Conservation (phyloP, 2,329 filamentous ascomycete species). For the Nemania serpens region DNA sequence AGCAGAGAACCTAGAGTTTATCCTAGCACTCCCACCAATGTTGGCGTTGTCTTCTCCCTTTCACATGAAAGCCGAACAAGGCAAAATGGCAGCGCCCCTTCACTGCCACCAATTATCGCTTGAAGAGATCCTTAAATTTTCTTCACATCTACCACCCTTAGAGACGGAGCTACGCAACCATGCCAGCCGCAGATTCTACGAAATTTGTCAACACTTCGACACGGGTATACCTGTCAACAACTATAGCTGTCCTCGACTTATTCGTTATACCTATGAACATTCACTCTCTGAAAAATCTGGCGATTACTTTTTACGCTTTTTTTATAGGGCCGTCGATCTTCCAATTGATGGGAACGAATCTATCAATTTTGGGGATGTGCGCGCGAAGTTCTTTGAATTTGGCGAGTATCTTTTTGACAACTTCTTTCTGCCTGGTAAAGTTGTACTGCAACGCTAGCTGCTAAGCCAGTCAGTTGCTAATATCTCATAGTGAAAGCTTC, state of each 20-base stretch:
- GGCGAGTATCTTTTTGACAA: slow-evolving; percentile 36
- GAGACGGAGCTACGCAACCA: too few species aligned
- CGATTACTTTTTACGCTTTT: slow-evolving; percentile 35
- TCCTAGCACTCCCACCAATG: too few species aligned
- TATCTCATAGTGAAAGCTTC: slow-evolving; percentile 35
- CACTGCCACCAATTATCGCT: too few species aligned
- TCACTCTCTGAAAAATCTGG: slow-evolving; percentile 31
- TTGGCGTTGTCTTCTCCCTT: too few species aligned
- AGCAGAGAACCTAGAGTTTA: too few species aligned
- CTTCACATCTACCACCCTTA: too few species aligned
- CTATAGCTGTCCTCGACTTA: slow-evolving; percentile 27
- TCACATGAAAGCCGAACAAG: too few species aligned
- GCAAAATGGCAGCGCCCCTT: too few species aligned
- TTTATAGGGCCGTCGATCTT: slow-evolving; percentile 33
- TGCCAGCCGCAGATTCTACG: too few species aligned
- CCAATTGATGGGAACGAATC: slow-evolving; percentile 23
- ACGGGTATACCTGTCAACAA: too few species aligned
- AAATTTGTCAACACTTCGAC: too few species aligned
- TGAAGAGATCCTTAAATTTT: too few species aligned
- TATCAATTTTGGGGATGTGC: slow-evolving; percentile 26
- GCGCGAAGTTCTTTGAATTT: slow-evolving; percentile 30
- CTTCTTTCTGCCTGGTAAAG: slow-evolving; percentile 37
- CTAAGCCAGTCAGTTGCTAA: slow-evolving; percentile 13
- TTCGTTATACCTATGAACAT: slow-evolving; percentile 37
- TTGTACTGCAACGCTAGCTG: slow-evolving; percentile 3